Base-by-base conservation (phyloP, 116 monocot species). In the Zostera marina region DNA sequence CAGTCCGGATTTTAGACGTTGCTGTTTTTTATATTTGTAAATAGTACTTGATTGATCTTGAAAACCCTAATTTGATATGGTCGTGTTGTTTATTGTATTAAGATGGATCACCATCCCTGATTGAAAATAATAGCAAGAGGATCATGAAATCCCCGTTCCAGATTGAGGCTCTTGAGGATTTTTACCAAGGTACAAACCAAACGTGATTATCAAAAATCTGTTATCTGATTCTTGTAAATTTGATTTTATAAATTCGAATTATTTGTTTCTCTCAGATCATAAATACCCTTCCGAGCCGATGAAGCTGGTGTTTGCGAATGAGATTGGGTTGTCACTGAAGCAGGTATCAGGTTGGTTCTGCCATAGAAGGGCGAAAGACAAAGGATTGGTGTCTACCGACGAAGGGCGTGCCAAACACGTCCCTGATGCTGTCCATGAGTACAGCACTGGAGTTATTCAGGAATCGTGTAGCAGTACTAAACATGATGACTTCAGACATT, bases 321-420 rank as follows among this genome's bases (percentile, higher is more conserved):
- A 68, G 49, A 64, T 71, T 40, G 71, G 71, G 12, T 41, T 76
- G 48, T 71, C 76, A 17, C 43, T 70, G 48, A 76, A 67, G 64
- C 76, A 72, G 64, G 68, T 71, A 42, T 63, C 76, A 54, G 76
- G 63, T 67, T 76, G 76, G 71, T 76, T 76, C 42, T 76, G 76
- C 55, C 76, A 76, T 60, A 63, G 67, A 64, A 71, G 76, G 58
- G 59, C 59, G 22, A 76, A 76, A 60, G 76, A 76, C 17, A 76
- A 68, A 53, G 67, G 45, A 48, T 12, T 60, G 21, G 52, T 67
- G 63, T 63, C 32, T 32, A 32, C 32, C 32, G 32, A 76, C 24
- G 71, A 62, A 54, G 63, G 63, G 20, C 63, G 67, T 59, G 44
- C 32, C 41, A 71, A 60, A 53, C 63, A 67, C 47, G 19, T 65